A percentile compares a stretch with the other conserved stretches of the same genome.
Conservation (phyloP, 176 grass and related monocot species). For the Oryza nivara region DNA sequence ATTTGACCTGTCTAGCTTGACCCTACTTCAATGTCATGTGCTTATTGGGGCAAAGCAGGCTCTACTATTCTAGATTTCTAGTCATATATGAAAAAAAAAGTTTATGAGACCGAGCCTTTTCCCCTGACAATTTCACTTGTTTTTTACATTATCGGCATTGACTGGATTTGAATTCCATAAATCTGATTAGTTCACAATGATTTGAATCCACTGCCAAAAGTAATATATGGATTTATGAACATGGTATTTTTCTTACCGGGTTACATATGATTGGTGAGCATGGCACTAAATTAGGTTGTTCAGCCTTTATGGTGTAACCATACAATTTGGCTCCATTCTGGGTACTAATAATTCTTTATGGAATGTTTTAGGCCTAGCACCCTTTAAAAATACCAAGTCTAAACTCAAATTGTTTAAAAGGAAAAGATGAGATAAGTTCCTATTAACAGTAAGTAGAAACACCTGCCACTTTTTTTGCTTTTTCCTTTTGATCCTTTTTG, state of each 20-base stretch:
- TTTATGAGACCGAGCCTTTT: background rate
- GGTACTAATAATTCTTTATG: background rate
- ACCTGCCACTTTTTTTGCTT: no score
- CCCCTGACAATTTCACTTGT: background rate
- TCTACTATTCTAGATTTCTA: background rate
- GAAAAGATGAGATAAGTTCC: no score
- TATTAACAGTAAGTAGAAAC: no score
- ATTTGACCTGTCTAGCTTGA: constrained; percentile 22
- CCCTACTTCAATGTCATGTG: background rate
- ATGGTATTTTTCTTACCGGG: background rate
- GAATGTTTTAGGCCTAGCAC: background rate
- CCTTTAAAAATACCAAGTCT: background rate
- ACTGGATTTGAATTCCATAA: background rate
- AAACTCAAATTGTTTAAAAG: no score
- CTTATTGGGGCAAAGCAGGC: background rate
- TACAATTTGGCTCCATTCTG: background rate
- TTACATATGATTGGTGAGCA: background rate
- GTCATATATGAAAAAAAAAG: background rate
- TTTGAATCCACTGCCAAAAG: background rate
- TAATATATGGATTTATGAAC: background rate
- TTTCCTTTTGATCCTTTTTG: no score
- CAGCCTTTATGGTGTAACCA: background rate
- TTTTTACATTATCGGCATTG: background rate
- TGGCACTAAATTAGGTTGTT: background rate
- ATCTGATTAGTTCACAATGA: background rate